A percentile compares a stretch with the other conserved stretches of the same genome.
phyloP scores from a whole-genome alignment of 2,329 filamentous ascomycete species.

The Paraphaeosphaeria sporulosa region DNA sequence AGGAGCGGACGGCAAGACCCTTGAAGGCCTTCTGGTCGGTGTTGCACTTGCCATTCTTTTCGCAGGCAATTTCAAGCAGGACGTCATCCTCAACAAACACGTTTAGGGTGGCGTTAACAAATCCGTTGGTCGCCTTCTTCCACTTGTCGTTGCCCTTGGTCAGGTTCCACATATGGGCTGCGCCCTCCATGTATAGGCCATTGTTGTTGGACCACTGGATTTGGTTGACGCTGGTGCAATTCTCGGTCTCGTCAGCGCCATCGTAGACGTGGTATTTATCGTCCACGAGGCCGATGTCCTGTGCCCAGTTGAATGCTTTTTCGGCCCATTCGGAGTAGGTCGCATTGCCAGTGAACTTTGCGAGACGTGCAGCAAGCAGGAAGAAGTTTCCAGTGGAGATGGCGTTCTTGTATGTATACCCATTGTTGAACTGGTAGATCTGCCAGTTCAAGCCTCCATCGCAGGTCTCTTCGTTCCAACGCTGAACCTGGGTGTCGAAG shows the following conservation, averaged over 20 bases:
- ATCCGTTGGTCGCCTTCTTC: constrained; percentile 28
- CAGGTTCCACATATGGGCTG: constrained; percentile 59
- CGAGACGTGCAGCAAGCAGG: constrained; percentile 77
- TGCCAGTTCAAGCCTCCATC: constrained; percentile 75
- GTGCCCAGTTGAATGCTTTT: constrained; percentile 65
- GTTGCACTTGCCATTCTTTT: constrained; percentile 63
- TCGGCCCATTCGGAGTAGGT: constrained; percentile 66
- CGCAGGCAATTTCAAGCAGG: constrained; percentile 74
- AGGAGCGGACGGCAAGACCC: constrained; percentile 31
- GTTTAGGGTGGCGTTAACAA: constrained; percentile 37
- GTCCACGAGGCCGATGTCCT: constrained; percentile 55
- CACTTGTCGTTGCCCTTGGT: constrained; percentile 33
- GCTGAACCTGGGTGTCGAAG: constrained; percentile 71
- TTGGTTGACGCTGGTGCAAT: constrained; percentile 58
- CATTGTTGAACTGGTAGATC: constrained; percentile 76
- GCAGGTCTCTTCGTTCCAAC: constrained; percentile 73
- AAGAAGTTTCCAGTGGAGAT: constrained; percentile 81
- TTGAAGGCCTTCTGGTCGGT: constrained; percentile 74
- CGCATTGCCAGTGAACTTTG: constrained; percentile 69
- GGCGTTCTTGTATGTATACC: constrained; percentile 80
- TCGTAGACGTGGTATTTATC: constrained; percentile 61
- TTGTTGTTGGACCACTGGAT: constrained; percentile 61
- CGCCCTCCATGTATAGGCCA: constrained; percentile 59
- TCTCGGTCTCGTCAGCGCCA: constrained; percentile 50
- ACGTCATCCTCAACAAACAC: constrained; percentile 58